Evolutionary conservation across 176 grass and related monocot species (phyloP), one percentile per base, ranked within the genome.

Genomic region (Puya raimondii): DNA sequence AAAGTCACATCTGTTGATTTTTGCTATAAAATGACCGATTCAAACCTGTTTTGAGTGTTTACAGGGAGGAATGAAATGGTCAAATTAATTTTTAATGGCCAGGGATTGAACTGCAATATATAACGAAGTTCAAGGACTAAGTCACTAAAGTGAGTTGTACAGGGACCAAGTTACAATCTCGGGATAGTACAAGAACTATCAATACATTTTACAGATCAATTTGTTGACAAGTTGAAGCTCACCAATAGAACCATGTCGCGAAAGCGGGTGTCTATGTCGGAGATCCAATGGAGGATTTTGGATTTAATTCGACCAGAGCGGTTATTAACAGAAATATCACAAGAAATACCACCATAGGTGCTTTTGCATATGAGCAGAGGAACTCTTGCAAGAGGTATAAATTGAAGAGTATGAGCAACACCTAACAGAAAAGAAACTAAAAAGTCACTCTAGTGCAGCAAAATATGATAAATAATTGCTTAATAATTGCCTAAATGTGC

Each of bases 191-290:
- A 42, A 7, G 33, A 42, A 42, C 33, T 42, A 5, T 42, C 4
- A 42, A 42, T 42, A 7, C 33, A 42, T 7, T 42, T 42, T 7
- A 42, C 33, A 42, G 33, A 42, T 42, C 33, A 42, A 42, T 42
- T 51, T 15, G 48, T 73, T 0, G 25, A 51, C 63, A 85, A 49
- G 49, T 48, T 71, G 13, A 29, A 73, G 61, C 75, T 69, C 82
- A 97, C 93, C 89, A 92, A 72, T 83, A 97, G 87, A 90, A 97
- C 84, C 79, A 92, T 84, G 83, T 92, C 89, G 75, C 79, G 74
- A 66, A 97, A 97, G 11, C 86, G 93, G n/a, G 74, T 82, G 81
- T 97, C 93, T 53, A 92, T 81, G 51, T 70, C 57, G 65, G 80
- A 87, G 64, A 97, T 66, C 81, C 84, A 87, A 26, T 79, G 78